Evolutionary conservation across 192 early-diverging fungal species (phyloP), one percentile per base, ranked within the genome.

Genomic region (Linnemannia hyalina): DNA sequence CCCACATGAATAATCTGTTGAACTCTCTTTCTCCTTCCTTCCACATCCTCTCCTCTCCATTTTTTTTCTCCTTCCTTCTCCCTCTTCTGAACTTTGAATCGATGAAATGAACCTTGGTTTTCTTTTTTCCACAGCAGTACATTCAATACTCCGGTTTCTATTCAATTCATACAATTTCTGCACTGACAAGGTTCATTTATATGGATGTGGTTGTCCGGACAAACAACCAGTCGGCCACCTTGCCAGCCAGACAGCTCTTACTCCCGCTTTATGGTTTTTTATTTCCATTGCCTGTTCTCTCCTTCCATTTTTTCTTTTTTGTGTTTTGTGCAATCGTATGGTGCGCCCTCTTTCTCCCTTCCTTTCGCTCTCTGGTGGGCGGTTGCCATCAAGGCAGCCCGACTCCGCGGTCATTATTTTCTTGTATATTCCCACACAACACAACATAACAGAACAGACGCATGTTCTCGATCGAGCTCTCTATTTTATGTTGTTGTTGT

Each of bases 401-500:
- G 26, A 32, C 26, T 29, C n/a, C n/a, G 55, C 44, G 44, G 44
- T 1, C 44, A 46, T 60, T 29, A 65, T 65, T 32, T 32, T 11
- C 29, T 3, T 29, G 13, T 32, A 65, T 32, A 65, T 65, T 65
- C 60, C 60, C 29, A 65, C 11, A 65, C 60, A 65, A 29, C 23
- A 32, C 57, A 60, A 63, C 52, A 54, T 3, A 15, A 44, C 52
- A 63, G 8, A 65, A 65, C 60, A 32, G 9, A 32, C 2, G 11
- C 26, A 65, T 26, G 10, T 65, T 65, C 60, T 65, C 60, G 60
- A 65, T 65, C 60, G 29, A 65, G 60, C 29, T 65, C 60, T 65
- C 29, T 26, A 26, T 60, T 29, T 32, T 65, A n/a, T n/a, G n/a
- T n/a, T n/a, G n/a, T 63, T 26, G 0, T 63, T 26, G 32, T 7